Base-by-base conservation (phyloP, 148 eudicot genomes). In the Chenopodium formosanum region DNA sequence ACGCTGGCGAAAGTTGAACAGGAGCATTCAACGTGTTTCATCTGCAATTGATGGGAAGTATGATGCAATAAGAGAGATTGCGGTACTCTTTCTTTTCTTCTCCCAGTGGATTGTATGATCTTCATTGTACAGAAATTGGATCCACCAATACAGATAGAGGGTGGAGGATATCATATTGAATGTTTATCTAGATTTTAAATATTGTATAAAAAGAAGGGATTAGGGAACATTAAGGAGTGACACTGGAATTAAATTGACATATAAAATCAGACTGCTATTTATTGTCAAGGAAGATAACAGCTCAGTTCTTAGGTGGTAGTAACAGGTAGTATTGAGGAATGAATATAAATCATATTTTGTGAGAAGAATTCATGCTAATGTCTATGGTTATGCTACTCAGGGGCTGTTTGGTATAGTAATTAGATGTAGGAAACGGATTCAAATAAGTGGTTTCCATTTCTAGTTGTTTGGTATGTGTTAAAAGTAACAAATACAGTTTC, bases 41-140 rank as follows among this genome's bases (percentile, higher is more conserved):
- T 91, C 94, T 65, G 89, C 93, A 3, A 88, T 92, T 23, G 88
- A 97, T 87, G 99, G 99, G 80, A 97, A 97, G 83, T 91, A 89
- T 84, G 98, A 88, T 48, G 93, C 97, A 67, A 72, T 89, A 71
- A 83, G 86, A 53, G 92, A 88, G 82, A 86, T 97, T 72, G 85
- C 86, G 98, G 99, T 97, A 88, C 67, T 40, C 27, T 71, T 63
- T 73, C 52, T 23, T 74, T 8, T 69, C 65, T 74, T 75, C 32
- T 48, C 58, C 20, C 63, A 48, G 53, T 72, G 27, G 53, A 46
- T 40, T 74, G 4, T 48, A 10, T 4, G 9, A 52, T 16, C 40
- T 1, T 25, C 52, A 53, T 52, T 46, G 31, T 52, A 53, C 17
- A 40, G 23, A 58, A 23, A n/a, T 5, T 73, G n/a, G 70, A 20